Percentiles rank a stretch among this genome's conserved stretches.
Evolutionary conservation across 441 rosid species (phyloP).

Genomic region (Adansonia grandidieri): DNA sequence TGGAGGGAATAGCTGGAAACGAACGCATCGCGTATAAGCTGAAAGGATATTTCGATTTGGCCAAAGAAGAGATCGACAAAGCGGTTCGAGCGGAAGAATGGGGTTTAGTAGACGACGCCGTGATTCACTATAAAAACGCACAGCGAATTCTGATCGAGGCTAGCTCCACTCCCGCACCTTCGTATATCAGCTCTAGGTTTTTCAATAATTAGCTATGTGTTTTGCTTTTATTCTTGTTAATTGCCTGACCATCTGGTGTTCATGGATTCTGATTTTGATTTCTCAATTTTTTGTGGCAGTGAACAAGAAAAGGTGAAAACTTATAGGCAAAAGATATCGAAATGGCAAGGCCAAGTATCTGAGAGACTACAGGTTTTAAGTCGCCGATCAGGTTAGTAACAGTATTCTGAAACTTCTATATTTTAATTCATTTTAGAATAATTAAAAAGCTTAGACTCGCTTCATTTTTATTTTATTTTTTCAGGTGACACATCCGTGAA

Average conservation of each 20-base stretch:
- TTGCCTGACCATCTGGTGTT: background rate
- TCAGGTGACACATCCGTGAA: constrained; percentile 58
- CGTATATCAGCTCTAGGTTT: constrained; percentile 69
- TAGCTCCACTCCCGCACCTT: constrained; percentile 65
- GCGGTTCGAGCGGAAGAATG: constrained; percentile 90
- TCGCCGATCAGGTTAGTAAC: constrained; percentile 57
- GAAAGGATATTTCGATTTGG: constrained; percentile 85
- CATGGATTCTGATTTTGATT: background rate
- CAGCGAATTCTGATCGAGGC: constrained; percentile 72
- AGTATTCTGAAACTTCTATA: background rate
- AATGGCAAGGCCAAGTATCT: constrained; percentile 86
- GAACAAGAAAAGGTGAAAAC: constrained; percentile 83
- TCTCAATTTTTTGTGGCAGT: constrained; percentile 36
- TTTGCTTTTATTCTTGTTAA: constrained; percentile 9
- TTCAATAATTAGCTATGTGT: constrained; percentile 2
- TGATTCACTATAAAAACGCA: constrained; percentile 73
- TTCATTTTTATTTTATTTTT: constrained; percentile 13
- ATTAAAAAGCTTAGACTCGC: background rate
- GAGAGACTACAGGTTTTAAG: constrained; percentile 72
- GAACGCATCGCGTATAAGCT: constrained; percentile 86
- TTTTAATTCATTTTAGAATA: background rate
- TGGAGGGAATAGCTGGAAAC: constrained; percentile 59
- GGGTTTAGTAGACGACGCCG: constrained; percentile 77
- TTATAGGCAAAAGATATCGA: constrained; percentile 78
- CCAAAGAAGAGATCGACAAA: constrained; percentile 75